Base-by-base conservation (phyloP, 148 eudicot genomes). In the Euryodendron excelsum region DNA sequence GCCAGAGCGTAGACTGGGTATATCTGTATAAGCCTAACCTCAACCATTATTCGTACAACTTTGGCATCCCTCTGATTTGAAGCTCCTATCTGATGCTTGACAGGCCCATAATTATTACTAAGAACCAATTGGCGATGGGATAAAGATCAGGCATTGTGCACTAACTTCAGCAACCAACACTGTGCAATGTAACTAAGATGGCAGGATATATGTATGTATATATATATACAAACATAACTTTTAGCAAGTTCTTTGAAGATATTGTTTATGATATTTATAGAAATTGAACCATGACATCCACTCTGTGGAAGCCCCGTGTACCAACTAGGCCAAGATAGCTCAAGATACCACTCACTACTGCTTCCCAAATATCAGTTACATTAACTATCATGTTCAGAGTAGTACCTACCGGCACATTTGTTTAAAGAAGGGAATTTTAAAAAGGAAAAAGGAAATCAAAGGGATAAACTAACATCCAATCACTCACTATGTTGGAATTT, bases 401-500 rank as follows among this genome's bases (percentile, higher is more conserved):
- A 37, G 37, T 67, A 65, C 37, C 48, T 67, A 25, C 30, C 30
- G 0, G 71, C 48, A 37, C 37, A n/a, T 34, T 34, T n/a, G 45
- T 5, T 21, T 36, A 17, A 41, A 28, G 17, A 66, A 21, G 39
- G 37, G 21, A 66, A 12, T 9, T 2, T 21, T 10, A 8, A 4
- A 37, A 21, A 66, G 20, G 4, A 11, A 23, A 25, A 0, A 36
- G 34, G 20, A 33, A 9, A 36, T n/a, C n/a, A 31, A 15, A 33
- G n/a, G 68, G 23, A 39, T 11, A 74, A 74, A 9, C 50, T 74
- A 74, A 41, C 33, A 39, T n/a, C n/a, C n/a, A n/a, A n/a, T n/a
- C n/a, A n/a, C n/a, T n/a, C n/a, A n/a, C n/a, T n/a, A n/a, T n/a
- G n/a, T n/a, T n/a, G n/a, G n/a, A n/a, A n/a, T n/a, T n/a, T n/a